phyloP scores from a whole-genome alignment of 2,329 filamentous ascomycete species.

The Aspergillus sp. region DNA sequence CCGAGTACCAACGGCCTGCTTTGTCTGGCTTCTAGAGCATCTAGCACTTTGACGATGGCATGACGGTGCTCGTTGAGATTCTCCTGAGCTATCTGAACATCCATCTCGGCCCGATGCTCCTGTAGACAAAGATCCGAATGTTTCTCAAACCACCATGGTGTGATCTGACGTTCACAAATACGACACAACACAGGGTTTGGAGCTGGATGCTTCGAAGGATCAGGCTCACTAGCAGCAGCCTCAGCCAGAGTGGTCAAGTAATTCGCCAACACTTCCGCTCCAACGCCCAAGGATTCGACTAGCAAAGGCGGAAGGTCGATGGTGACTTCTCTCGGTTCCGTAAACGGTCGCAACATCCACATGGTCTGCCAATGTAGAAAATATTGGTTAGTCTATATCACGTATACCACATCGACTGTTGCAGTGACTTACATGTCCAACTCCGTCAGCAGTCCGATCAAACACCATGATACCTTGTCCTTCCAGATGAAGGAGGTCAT shows the following conservation, averaged over 20 bases:
- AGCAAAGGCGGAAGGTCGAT: constrained; percentile 89
- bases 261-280: constrained; percentile 89
- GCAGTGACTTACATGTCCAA: constrained; percentile 75
- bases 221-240: constrained; percentile 70
- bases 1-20: constrained; percentile 42
- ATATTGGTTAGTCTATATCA: constrained; percentile 27
- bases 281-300: constrained; percentile 90
- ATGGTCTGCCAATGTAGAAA: constrained; percentile 67
- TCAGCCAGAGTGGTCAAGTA: constrained; percentile 91
- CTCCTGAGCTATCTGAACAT: constrained; percentile 94
- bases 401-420: background rate
- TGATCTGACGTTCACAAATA: constrained; percentile 95
- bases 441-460: constrained; percentile 78
- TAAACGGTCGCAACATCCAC: constrained; percentile 98
- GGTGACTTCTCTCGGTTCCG: constrained; percentile 85
- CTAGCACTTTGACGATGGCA: constrained; percentile 90
- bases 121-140: constrained; percentile 95
- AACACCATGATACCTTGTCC: constrained; percentile 99
- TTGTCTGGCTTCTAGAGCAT: constrained; percentile 73
- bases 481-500: constrained; percentile 74
- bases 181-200: constrained; percentile 87
- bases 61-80: constrained; percentile 89
- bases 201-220: constrained; percentile 73
- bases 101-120: constrained; percentile 95
- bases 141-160: constrained; percentile 99